Percentiles rank a stretch among this genome's conserved stretches.
Evolutionary conservation across 306 rosid species (phyloP).

Genomic region (Cucumis hystrix): DNA sequence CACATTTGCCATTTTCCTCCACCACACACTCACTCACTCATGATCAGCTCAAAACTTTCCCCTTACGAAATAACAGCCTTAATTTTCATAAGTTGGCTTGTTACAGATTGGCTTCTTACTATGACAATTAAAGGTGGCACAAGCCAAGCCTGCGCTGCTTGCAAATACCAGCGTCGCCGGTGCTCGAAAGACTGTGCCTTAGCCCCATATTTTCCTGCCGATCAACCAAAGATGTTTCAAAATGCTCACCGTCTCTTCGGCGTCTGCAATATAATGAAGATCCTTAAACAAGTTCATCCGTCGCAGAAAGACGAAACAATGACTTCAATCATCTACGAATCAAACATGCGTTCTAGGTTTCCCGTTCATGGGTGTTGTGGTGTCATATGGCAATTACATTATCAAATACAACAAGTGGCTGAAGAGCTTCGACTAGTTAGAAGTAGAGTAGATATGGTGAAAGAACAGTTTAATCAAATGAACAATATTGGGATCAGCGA

Average conservation of each 20-base stretch:
- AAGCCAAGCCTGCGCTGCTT: slow-evolving; percentile 55
- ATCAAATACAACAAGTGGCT: not conserved
- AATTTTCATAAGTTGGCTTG: not conserved
- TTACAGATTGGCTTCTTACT: not conserved
- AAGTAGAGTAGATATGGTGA: not conserved
- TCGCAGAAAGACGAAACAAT: slow-evolving; percentile 25
- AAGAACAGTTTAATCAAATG: slow-evolving; percentile 1
- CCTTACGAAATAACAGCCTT: not conserved
- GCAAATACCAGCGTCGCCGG: slow-evolving; percentile 48
- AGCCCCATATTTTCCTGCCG: slow-evolving; percentile 39
- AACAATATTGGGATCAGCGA: not conserved
- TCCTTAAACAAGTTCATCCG: slow-evolving; percentile 4
- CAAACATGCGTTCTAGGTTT: slow-evolving; percentile 25
- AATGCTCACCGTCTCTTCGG: slow-evolving; percentile 56
- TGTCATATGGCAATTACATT: not conserved
- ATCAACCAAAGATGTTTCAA: slow-evolving; percentile 28
- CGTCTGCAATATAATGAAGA: slow-evolving; percentile 29
- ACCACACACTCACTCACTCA: not conserved
- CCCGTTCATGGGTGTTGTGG: slow-evolving; percentile 32
- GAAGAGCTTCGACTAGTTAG: slow-evolving; percentile 7
- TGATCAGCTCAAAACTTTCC: not conserved
- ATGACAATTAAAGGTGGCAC: slow-evolving; percentile 44
- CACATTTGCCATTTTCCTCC: not conserved
- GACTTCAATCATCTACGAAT: slow-evolving; percentile 46
- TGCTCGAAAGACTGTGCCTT: slow-evolving; percentile 37